Evolutionary conservation across 2,329 filamentous ascomycete species (phyloP).

Genomic region (Rutstroemia sp.): DNA sequence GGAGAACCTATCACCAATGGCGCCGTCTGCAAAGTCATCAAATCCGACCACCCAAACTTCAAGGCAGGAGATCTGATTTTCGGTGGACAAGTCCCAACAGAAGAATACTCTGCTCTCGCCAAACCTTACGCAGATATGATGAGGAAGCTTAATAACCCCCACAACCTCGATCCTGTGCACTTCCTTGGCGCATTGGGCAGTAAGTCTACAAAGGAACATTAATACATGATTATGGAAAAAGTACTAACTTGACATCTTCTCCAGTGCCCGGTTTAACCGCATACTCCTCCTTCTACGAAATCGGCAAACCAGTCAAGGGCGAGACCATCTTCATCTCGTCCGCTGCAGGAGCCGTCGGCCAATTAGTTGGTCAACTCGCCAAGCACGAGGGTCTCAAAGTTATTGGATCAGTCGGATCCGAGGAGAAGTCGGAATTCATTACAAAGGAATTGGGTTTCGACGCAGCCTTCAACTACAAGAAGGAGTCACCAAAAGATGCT

Average conservation of each 20-base stretch:
- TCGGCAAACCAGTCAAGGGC: constrained; percentile 67
- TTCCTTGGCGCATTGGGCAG: constrained; percentile 71
- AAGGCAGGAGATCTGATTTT: constrained; percentile 59
- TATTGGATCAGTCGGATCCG: constrained; percentile 68
- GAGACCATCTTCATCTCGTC: constrained; percentile 74
- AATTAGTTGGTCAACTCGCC: constrained; percentile 69
- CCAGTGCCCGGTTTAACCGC: constrained; percentile 65
- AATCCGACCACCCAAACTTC: constrained; percentile 57
- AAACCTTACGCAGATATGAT: constrained; percentile 35
- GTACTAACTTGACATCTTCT: background rate
- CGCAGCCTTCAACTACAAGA: constrained; percentile 75
- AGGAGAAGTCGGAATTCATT: constrained; percentile 69
- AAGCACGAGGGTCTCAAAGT: constrained; percentile 69
- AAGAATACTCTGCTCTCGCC: constrained; percentile 57
- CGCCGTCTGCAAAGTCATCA: constrained; percentile 61
- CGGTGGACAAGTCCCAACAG: constrained; percentile 45
- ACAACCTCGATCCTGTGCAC: constrained; percentile 55
- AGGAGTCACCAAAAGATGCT: constrained; percentile 56
- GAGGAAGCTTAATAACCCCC: constrained; percentile 59
- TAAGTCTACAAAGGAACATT: background rate
- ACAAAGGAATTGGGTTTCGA: constrained; percentile 67
- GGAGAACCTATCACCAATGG: constrained; percentile 57
- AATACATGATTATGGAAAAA: background rate
- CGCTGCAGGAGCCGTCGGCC: constrained; percentile 67
- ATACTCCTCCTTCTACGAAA: constrained; percentile 66